A percentile compares a stretch with the other conserved stretches of the same genome.
phyloP scores from a whole-genome alignment of 768 basidiomycete genomes.

The Mrakia hoshinonis region DNA sequence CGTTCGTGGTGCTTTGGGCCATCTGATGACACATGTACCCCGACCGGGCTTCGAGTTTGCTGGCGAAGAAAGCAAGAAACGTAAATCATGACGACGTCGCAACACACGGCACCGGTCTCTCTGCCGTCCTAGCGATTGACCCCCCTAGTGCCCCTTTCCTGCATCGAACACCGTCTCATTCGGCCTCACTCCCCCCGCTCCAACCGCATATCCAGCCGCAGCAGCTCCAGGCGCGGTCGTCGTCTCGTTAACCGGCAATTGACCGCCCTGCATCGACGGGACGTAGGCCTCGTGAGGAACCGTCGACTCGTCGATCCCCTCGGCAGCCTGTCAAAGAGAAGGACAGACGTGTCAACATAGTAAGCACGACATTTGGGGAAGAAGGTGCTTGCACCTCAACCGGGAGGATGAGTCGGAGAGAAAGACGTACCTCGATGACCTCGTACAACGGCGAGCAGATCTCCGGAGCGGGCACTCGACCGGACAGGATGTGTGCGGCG shows the following conservation, averaged over 20 bases:
- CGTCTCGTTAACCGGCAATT: neutral
- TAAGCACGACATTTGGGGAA: too few species aligned
- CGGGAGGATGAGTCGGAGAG: too few species aligned
- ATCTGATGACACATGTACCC: too few species aligned
- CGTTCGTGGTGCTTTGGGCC: too few species aligned
- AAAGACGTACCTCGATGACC: conserved; percentile 93
- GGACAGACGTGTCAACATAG: too few species aligned
- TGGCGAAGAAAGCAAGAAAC: too few species aligned
- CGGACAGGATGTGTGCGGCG: conserved; percentile 80
- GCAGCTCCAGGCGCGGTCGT: neutral
- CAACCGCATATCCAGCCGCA: neutral
- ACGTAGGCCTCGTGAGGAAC: conserved; percentile 73
- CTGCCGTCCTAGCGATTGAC: too few species aligned
- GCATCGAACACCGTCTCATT: conserved; percentile 7
- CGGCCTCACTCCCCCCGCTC: neutral
- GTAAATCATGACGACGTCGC: too few species aligned
- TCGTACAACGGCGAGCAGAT: conserved; percentile 67
- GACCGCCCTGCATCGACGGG: conserved; percentile 42
- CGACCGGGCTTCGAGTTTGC: too few species aligned
- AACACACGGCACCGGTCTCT: too few species aligned
- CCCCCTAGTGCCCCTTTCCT: neutral
- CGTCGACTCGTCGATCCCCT: conserved; percentile 77
- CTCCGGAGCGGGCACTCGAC: conserved; percentile 93
- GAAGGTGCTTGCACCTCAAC: too few species aligned
- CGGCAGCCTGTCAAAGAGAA: too few species aligned